Evolutionary conservation across 2,329 filamentous ascomycete genomes (phyloP), one percentile per base, ranked within the genome.

Genomic region (Penicillium paneum): DNA sequence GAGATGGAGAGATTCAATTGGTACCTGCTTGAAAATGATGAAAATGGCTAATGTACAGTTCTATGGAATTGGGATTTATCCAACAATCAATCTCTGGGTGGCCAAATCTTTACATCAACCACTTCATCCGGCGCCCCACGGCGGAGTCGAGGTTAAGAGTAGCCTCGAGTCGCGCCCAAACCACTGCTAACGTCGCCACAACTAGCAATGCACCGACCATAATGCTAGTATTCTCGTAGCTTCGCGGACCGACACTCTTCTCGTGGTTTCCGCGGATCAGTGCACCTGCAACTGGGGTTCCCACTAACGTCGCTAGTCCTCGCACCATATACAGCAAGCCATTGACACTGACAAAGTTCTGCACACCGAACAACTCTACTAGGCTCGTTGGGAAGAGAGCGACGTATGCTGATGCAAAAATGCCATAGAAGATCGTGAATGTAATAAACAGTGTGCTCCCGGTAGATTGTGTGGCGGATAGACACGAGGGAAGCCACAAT

Each of bases 251-350:
- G 10, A 51, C 39, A 2, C 34, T 56, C 21, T 55, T 42, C n/a
- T 54, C 49, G 7, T 45, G 29, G 5, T 46, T 50, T 40, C 58
- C 59, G n/a, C 64, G 56, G 46, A 74, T 67, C 40, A 70, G 51
- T 6, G 66, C 46, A 8, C 67, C 67, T 0, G 65, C 64, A 24
- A 74, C 62, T 0, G 73, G 74, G 3, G 73, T 75, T 7, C 74
- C 74, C 24, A 74, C 58, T 32, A 76, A 50, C 0, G 72, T 71
- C 2, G 68, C 72, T 24, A 75, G 56, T 1, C 74, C 73, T 39
- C 71, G 59, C 1, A 75, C 60, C 64, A 76, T 74, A 51, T 75
- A 75, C 17, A 76, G 53, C 19, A 74, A 66, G 0, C 73, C 74
- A 50, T 71, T 75, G 13, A 75, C 72, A 46, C 66, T 68, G 7